Conservation (phyloP, 257 asterid genomes). For the Coffea eugenioides region DNA sequence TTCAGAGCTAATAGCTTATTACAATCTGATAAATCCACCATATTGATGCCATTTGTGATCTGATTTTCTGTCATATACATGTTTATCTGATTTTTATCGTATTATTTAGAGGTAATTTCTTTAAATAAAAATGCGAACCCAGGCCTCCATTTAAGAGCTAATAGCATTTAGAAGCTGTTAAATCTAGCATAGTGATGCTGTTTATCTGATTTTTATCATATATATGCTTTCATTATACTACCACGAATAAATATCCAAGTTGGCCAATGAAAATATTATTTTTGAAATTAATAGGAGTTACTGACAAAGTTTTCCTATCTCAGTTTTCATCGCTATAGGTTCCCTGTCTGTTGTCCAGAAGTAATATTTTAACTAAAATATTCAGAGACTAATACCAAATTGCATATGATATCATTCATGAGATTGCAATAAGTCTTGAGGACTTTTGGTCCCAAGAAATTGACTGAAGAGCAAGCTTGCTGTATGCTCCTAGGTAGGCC, state of each 20-base stretch:
- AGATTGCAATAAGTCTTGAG: neutral
- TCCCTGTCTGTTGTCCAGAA: neutral
- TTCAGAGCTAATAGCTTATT: no score
- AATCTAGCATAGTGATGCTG: neutral
- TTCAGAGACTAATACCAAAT: neutral
- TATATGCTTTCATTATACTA: no score
- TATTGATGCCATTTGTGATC: no score
- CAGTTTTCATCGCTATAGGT: neutral
- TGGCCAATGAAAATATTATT: neutral
- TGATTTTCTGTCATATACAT: no score
- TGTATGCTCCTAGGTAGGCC: neutral
- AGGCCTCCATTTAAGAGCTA: neutral
- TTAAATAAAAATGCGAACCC: neutral
- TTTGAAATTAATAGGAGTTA: neutral
- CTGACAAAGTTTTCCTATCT: neutral
- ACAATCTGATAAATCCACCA: no score
- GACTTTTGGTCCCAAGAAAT: neutral
- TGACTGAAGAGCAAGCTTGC: neutral
- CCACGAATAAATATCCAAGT: neutral
- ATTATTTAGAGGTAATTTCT: neutral
- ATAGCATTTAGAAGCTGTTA: neutral
- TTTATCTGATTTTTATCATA: neutral
- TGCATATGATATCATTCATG: neutral
- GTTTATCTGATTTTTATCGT: no score
- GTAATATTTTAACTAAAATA: neutral